Evolutionary conservation across 208 protist species (phyloP).

Genomic region (Tritrichomonas foetus): DNA sequence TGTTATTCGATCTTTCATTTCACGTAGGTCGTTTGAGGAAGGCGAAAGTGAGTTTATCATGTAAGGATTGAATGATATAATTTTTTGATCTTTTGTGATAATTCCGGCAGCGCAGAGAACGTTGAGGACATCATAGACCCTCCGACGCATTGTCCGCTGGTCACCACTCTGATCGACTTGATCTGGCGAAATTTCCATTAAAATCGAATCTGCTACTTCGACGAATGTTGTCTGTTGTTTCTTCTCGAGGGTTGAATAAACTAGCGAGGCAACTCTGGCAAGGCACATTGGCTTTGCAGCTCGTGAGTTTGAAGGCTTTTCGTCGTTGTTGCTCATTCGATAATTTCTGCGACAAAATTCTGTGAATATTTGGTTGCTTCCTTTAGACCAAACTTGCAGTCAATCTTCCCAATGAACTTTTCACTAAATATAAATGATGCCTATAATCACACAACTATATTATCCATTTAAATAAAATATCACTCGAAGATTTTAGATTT

Average conservation of each 20-base stretch:
- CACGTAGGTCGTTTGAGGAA: background rate
- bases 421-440: too few relatives aligned
- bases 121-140: slow-evolving; percentile 30
- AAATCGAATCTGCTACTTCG: background rate
- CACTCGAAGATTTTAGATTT: too few relatives aligned
- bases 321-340: too few relatives aligned
- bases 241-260: background rate
- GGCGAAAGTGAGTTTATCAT: too few relatives aligned
- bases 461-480: too few relatives aligned
- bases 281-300: background rate
- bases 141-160: background rate
- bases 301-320: background rate
- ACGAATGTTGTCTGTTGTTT: background rate
- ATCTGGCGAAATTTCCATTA: background rate
- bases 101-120: background rate
- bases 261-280: background rate
- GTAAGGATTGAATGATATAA: background rate
- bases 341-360: too few relatives aligned
- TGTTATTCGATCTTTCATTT: background rate
- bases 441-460: too few relatives aligned
- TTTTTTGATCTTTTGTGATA: background rate
- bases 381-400: too few relatives aligned
- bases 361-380: too few relatives aligned
- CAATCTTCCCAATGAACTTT: too few relatives aligned
- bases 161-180: background rate